These are phyloP conservation scores for Tricholoma sp. DNA, from an alignment of 768 basidiomycete species.

Conservation along the genomic window DNA sequence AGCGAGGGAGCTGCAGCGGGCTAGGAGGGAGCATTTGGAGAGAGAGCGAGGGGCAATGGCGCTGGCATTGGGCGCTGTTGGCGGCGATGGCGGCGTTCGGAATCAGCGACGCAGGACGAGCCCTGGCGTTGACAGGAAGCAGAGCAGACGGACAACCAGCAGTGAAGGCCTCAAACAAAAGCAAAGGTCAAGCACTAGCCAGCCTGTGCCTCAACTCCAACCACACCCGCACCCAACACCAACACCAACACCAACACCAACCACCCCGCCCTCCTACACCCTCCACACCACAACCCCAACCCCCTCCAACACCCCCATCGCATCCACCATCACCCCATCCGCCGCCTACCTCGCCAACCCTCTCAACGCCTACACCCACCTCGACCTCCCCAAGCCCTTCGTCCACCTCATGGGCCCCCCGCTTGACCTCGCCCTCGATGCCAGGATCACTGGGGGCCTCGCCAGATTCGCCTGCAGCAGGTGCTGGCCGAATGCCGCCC, in stretches of 20 bases:
- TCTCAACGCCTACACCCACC: too few relatives aligned
- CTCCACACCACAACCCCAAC: constrained; percentile 60
- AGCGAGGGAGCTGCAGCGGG: constrained; percentile 41
- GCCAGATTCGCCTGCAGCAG: constrained; percentile 60
- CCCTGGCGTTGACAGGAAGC: constrained; percentile 27
- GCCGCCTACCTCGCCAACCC: too few relatives aligned
- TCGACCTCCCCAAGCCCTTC: too few relatives aligned
- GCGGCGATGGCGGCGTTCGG: constrained; percentile 14
- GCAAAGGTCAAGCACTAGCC: neutral
- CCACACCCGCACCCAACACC: constrained; percentile 15
- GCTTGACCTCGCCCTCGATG: constrained; percentile 74
- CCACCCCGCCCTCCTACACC: constrained; percentile 52
- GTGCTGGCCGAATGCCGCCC: constrained; percentile 62
- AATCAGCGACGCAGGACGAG: constrained; percentile 28
- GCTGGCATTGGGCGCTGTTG: constrained; percentile 19
- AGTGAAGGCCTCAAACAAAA: constrained; percentile 15
- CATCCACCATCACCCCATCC: too few relatives aligned
- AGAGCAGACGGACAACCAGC: constrained; percentile 27
- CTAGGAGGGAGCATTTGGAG: constrained; percentile 28
- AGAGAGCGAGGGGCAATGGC: constrained; percentile 3
- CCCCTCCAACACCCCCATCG: constrained; percentile 49
- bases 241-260: constrained; percentile 21
- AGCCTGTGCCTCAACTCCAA: neutral
- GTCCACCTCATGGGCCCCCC: constrained; percentile 55
- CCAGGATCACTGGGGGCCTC: constrained; percentile 63